Percentiles rank a stretch among this genome's conserved stretches.
Evolutionary conservation across 2,329 filamentous ascomycete species (phyloP).

Genomic region (Dactylellina leptospora): DNA sequence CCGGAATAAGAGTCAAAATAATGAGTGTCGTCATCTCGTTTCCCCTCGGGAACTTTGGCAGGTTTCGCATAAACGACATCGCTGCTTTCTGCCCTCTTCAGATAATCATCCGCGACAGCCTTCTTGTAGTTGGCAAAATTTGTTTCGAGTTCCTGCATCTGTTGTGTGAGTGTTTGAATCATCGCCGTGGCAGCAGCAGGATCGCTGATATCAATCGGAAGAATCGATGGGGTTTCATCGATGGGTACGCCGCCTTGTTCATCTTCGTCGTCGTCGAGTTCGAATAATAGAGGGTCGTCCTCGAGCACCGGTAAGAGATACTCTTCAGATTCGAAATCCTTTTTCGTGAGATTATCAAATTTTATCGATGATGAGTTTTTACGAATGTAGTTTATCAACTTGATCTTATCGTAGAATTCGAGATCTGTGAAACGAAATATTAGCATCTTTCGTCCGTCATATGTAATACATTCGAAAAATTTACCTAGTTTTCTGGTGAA

Average conservation of each 20-base stretch:
- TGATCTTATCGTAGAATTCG: conserved; percentile 63
- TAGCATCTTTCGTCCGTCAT: not conserved
- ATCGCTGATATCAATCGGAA: conserved; percentile 56
- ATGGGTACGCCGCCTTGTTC: conserved; percentile 56
- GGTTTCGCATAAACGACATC: conserved; percentile 65
- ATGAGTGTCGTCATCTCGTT: conserved; percentile 67
- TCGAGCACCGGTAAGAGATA: conserved; percentile 85
- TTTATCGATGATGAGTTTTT: conserved; percentile 57
- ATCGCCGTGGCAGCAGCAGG: conserved; percentile 62
- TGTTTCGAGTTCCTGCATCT: conserved; percentile 60
- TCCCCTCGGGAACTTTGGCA: conserved; percentile 59
- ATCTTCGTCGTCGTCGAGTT: conserved; percentile 74
- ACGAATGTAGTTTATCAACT: conserved; percentile 65
- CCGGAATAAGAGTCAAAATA: conserved; percentile 74
- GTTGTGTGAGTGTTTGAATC: conserved; percentile 61
- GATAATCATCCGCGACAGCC: conserved; percentile 61
- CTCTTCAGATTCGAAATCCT: conserved; percentile 73
- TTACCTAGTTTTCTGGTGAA: conserved; percentile 60
- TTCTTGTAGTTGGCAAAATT: conserved; percentile 61
- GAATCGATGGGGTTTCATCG: conserved; percentile 55
- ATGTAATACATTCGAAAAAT: not conserved
- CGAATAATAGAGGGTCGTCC: conserved; percentile 88
- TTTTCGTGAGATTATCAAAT: conserved; percentile 64
- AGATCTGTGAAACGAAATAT: conserved; percentile 56
- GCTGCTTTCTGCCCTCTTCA: conserved; percentile 59